phyloP scores from a whole-genome alignment of 83 land plant genomes.

The Diphasiastrum complanatum region DNA sequence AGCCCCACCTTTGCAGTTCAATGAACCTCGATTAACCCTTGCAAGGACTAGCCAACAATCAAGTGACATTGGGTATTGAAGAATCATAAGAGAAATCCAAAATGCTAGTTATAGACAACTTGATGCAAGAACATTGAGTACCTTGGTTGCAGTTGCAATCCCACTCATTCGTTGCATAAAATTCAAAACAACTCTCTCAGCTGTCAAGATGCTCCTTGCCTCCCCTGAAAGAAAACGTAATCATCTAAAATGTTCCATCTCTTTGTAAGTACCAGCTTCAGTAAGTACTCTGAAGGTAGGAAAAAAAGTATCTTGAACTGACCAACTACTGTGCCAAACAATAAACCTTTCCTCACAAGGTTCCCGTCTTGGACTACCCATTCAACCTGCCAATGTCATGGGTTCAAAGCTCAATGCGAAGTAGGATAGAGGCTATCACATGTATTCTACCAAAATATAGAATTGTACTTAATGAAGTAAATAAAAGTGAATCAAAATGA shows the following conservation, averaged over 20 bases:
- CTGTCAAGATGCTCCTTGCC: constrained; percentile 76
- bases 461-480: no score
- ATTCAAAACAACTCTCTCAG: constrained; percentile 89
- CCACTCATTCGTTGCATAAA: constrained; percentile 99
- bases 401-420: background rate
- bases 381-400: constrained; percentile 47
- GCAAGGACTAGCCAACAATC: no score
- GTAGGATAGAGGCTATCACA: no score
- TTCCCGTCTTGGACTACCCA: constrained; percentile 82
- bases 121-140: constrained; percentile 8
- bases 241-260: no score
- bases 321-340: constrained; percentile 85
- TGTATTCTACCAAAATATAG: no score
- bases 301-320: constrained; percentile 2
- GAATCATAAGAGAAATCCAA: background rate
- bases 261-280: no score
- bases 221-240: constrained; percentile 45
- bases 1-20: no score
- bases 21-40: no score
- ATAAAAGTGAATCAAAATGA: no score
- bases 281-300: constrained; percentile 1
- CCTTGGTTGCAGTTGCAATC: constrained; percentile 92
- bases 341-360: constrained; percentile 52
- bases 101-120: no score
- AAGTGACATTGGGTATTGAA: background rate